Evolutionary conservation across 139 green algal species (phyloP).

Genomic region (Chlorella sp.): DNA sequence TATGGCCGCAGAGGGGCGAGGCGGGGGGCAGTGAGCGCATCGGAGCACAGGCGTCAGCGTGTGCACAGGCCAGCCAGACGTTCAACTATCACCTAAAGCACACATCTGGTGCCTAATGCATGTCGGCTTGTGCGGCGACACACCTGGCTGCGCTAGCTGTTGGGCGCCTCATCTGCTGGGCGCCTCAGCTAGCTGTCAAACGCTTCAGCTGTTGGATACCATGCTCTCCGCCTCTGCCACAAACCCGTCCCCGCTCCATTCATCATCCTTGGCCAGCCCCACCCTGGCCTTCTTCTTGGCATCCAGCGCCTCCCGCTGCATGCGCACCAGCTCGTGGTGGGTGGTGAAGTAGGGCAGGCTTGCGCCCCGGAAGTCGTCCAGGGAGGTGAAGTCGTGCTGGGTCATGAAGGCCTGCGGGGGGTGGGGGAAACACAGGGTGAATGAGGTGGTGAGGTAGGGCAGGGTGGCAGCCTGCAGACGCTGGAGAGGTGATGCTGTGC

Average conservation of each 20-base stretch:
- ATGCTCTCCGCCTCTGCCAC: conserved; percentile 80
- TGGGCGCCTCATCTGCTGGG: too few species aligned
- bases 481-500: too few species aligned
- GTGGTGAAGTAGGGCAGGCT: conserved; percentile 95
- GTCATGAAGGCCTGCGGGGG: conserved; percentile 66
- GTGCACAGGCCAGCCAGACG: too few species aligned
- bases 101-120: too few species aligned
- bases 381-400: conserved; percentile 85
- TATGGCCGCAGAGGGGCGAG: too few species aligned
- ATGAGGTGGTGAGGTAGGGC: neutral
- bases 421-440: neutral
- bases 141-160: too few species aligned
- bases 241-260: conserved; percentile 96
- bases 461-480: neutral
- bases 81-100: too few species aligned
- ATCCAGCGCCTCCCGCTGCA: conserved; percentile 82
- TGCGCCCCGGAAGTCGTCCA: conserved; percentile 88
- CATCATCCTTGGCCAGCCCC: conserved; percentile 87
- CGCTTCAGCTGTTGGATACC: conserved; percentile 65
- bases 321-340: conserved; percentile 90
- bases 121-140: too few species aligned
- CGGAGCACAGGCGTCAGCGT: too few species aligned
- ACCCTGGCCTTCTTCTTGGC: conserved; percentile 71
- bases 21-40: too few species aligned
- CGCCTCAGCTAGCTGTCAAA: too few species aligned